phyloP scores from a whole-genome alignment of 306 rosid genomes.

The Dalbergia oliveri region DNA sequence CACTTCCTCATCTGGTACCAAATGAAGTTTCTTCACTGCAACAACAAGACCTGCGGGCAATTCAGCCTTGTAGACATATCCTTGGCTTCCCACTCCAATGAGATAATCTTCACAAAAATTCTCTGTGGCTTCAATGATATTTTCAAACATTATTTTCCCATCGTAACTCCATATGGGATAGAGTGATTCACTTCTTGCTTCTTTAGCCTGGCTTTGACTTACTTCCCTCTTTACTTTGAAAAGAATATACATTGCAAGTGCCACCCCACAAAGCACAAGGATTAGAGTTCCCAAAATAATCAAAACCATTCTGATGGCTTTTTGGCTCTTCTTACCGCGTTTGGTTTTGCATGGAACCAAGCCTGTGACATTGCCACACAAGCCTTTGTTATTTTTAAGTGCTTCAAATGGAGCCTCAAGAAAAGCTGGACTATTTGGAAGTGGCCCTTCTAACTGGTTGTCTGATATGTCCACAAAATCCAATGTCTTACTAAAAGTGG shows the following conservation, averaged over 20 bases:
- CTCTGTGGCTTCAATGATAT: conserved; percentile 36
- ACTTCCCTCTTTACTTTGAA: not conserved
- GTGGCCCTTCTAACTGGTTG: not conserved
- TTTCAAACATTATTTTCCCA: not conserved
- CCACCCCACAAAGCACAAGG: not conserved
- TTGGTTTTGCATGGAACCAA: not conserved
- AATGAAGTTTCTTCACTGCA: conserved; percentile 40
- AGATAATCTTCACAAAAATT: conserved; percentile 8
- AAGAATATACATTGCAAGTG: not conserved
- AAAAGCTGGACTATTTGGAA: not conserved
- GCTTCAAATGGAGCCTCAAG: not conserved
- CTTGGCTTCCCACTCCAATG: conserved; percentile 15
- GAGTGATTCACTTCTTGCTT: not conserved
- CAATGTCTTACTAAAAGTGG: conserved; percentile 25
- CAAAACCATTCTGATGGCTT: not conserved
- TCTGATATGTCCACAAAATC: conserved; percentile 43
- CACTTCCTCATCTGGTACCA: not conserved
- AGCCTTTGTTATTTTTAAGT: not conserved
- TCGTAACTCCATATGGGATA: not conserved
- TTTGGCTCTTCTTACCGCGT: not conserved
- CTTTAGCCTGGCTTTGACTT: not conserved
- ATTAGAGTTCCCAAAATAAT: not conserved
- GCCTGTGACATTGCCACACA: not conserved
- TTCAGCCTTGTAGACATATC: conserved; percentile 31
- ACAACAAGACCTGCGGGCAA: conserved; percentile 29